Evolutionary conservation across 176 grass and related monocot species (phyloP).

Genomic region (Phyllostachys edulis): DNA sequence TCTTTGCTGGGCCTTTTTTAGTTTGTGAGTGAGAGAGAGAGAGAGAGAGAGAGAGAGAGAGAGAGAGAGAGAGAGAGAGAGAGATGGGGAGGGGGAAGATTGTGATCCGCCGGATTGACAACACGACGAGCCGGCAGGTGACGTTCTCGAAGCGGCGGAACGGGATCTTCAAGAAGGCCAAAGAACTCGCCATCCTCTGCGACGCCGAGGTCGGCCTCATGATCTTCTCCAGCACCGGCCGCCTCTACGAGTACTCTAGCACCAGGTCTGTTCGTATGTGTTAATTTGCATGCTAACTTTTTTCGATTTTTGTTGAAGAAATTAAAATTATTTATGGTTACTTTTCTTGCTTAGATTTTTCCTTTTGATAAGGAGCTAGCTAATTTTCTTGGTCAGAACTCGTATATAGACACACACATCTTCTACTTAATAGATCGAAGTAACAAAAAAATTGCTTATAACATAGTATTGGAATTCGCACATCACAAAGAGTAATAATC

Average conservation of each 20-base stretch:
- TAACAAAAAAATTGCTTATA: neutral
- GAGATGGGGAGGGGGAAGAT: conserved; percentile 96
- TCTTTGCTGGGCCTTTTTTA: neutral
- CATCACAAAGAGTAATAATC: neutral
- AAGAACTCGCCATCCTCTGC: conserved; percentile 89
- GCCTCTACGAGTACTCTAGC: conserved; percentile 86
- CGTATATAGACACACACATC: neutral
- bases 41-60: too few relatives aligned
- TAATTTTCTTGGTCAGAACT: neutral
- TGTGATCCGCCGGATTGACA: conserved; percentile 87
- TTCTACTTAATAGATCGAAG: neutral
- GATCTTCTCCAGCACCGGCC: conserved; percentile 88
- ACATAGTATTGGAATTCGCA: neutral
- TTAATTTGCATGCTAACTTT: neutral
- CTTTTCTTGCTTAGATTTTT: neutral
- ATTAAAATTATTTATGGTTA: neutral
- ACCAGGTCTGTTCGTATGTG: conserved; percentile 44
- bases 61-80: neutral
- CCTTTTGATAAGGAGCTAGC: neutral
- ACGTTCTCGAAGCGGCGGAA: conserved; percentile 88
- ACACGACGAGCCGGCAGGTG: conserved; percentile 87
- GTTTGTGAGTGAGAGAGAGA: neutral
- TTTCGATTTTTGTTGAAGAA: neutral
- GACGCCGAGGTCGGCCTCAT: conserved; percentile 87
- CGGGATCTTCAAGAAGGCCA: conserved; percentile 93